These are phyloP conservation scores for Microbotryomycetes sp. DNA, from an alignment of 1,284 basidiomycete genomes.

Conservation along the genomic window DNA sequence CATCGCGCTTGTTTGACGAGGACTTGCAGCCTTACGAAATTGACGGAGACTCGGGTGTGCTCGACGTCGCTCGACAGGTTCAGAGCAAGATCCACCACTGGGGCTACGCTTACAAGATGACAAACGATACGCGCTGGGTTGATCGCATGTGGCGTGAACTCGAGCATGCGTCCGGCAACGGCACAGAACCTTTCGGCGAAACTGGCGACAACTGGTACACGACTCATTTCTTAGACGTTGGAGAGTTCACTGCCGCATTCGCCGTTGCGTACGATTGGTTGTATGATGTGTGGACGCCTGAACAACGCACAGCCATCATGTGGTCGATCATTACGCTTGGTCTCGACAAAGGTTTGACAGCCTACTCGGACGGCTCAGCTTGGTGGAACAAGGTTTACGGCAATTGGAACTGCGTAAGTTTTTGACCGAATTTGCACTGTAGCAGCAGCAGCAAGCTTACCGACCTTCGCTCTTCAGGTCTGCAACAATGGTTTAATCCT, in stretches of 20 bases:
- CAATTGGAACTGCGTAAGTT: constrained; percentile 79
- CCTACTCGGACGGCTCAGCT: constrained; percentile 36
- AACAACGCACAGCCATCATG: constrained; percentile 65
- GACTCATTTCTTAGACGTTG: constrained; percentile 84
- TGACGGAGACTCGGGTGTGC: constrained; percentile 61
- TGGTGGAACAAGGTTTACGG: constrained; percentile 50
- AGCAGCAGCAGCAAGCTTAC: too few relatives aligned
- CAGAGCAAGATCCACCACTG: constrained; percentile 88
- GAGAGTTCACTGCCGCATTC: constrained; percentile 75
- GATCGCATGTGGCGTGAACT: constrained; percentile 79
- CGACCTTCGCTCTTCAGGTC: not conserved
- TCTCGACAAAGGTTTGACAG: constrained; percentile 49
- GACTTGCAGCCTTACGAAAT: constrained; percentile 37
- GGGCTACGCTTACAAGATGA: constrained; percentile 81
- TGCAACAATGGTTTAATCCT: constrained; percentile 86
- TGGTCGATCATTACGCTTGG: constrained; percentile 71
- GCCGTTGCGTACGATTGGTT: constrained; percentile 91
- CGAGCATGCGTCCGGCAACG: constrained; percentile 59
- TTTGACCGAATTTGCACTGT: too few relatives aligned
- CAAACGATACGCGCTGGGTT: constrained; percentile 76
- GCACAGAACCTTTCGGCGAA: constrained; percentile 52
- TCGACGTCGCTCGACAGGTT: constrained; percentile 81
- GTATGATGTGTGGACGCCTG: constrained; percentile 70
- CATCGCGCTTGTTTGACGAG: constrained; percentile 57
- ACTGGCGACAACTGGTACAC: constrained; percentile 39